Base-by-base conservation (phyloP, 2,329 filamentous ascomycete species). In the Epichloe glyceriae region DNA sequence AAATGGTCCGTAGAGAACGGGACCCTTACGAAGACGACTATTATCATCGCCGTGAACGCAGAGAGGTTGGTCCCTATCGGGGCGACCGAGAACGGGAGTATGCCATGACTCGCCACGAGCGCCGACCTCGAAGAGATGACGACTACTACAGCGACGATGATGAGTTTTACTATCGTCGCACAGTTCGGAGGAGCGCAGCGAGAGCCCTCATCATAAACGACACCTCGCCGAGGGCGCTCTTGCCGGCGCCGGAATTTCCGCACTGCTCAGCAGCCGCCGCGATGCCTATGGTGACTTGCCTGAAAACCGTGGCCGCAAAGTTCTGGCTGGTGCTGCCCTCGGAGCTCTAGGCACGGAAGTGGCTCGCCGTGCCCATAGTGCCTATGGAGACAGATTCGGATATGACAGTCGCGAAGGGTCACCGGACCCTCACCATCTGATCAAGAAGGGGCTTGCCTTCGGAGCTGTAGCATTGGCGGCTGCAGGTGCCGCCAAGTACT, bases 191-290 rank as follows among this genome's bases (percentile, higher is more conserved):
- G 75, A 77, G 17, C 70, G 73, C 42, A 79, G 76, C 54, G 66
- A 67, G 12, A 75, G 73, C 55, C 65, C 70, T 47, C 73, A 78
- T 55, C 76, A 77, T 56, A 80, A 73, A 61, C 75, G 76, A 41
- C 76, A 82, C 56, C 63, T 84, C 5, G 80, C 80, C 20, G 79
- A 82, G 59, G 80, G 80, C n/a, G 80, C 79, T 10, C 69, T 83
- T 15, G 80, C 80, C 30, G 80, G 79, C 15, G 80, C 80, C 17
- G 80, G 80, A 46, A 64, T 80, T 7, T 75, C 76, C 11, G 80
- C 80, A n/a, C 64, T 83, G 3, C 64, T 82, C 5, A 70, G 74
- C 15, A 77, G 75, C 46, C 75, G 78, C 19, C 72, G 76, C 46
- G 71, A 73, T 47, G 70, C 69, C 50, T 65, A 74, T 3, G 74